These are phyloP conservation scores for Saccharomycopsis hybrid DNA, from an alignment of 1,139 yeast genomes.

Conservation along the genomic window DNA sequence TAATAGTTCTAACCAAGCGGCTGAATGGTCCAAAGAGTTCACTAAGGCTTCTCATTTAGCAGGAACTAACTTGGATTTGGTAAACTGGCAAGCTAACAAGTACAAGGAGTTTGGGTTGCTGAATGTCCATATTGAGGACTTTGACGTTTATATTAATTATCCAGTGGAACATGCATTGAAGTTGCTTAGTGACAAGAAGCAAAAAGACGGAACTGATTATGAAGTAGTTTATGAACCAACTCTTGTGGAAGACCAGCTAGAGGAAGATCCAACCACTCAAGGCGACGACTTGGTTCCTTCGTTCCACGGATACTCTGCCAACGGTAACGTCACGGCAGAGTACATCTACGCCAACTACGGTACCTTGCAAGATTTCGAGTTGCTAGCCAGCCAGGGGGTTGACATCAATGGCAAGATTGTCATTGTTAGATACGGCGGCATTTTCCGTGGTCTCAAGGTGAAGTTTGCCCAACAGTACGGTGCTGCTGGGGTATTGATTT, in stretches of 20 bases:
- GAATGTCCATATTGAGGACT: conserved; percentile 44
- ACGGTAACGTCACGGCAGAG: conserved; percentile 56
- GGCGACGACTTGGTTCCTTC: conserved; percentile 48
- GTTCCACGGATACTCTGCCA: conserved; percentile 64
- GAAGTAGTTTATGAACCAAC: conserved; percentile 49
- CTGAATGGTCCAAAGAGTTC: conserved; percentile 48
- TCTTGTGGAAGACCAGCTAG: conserved; percentile 62
- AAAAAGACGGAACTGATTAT: conserved; percentile 19
- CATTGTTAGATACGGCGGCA: conserved; percentile 51
- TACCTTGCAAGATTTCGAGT: conserved; percentile 45
- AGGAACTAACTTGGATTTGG: conserved; percentile 59
- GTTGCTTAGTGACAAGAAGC: not conserved
- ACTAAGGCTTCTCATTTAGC: conserved; percentile 64
- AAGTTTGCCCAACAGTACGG: conserved; percentile 62
- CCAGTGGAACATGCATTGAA: conserved; percentile 42
- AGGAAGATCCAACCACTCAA: conserved; percentile 63
- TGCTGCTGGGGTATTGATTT: conserved; percentile 52
- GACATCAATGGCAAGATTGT: conserved; percentile 48
- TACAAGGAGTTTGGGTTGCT: conserved; percentile 57
- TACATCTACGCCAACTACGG: conserved; percentile 61
- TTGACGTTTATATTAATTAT: conserved; percentile 54
- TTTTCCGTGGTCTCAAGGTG: conserved; percentile 62
- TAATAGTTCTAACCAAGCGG: conserved; percentile 40
- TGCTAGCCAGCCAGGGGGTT: conserved; percentile 39
- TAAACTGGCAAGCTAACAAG: conserved; percentile 56